Conservation (phyloP, 306 rosid species). For the Prunus davidiana region DNA sequence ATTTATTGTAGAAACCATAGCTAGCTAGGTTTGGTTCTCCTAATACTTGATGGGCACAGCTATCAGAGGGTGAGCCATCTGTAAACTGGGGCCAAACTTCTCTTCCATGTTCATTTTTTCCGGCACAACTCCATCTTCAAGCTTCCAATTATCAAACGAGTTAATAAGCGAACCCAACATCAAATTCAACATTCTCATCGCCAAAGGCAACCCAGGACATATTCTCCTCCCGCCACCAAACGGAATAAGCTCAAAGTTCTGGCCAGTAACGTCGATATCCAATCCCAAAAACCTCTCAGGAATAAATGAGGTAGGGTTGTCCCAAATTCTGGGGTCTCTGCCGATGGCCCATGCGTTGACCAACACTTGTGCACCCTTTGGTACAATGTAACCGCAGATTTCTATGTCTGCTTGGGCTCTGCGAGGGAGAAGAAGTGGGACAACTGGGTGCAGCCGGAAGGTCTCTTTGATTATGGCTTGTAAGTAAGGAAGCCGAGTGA, state of each 20-base stretch:
- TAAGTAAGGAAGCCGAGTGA: slow-evolving; percentile 11
- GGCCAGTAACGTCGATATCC: slow-evolving; percentile 14
- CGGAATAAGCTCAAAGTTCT: slow-evolving; percentile 34
- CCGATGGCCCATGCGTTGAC: slow-evolving; percentile 20
- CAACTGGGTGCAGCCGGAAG: slow-evolving; percentile 7
- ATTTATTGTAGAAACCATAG: too few species aligned
- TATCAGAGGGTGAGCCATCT: background rate
- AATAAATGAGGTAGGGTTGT: background rate
- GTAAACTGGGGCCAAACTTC: slow-evolving; percentile 8
- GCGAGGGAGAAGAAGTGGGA: background rate
- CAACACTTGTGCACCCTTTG: slow-evolving; percentile 21
- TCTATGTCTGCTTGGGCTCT: slow-evolving; percentile 5
- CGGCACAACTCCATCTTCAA: slow-evolving; percentile 18
- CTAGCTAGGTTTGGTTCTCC: too few species aligned
- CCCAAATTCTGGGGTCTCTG: slow-evolving; percentile 16
- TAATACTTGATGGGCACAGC: background rate
- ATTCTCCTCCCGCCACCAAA: slow-evolving; percentile 37
- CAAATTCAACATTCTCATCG: slow-evolving; percentile 27
- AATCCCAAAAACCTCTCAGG: slow-evolving; percentile 27
- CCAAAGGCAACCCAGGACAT: slow-evolving; percentile 37
- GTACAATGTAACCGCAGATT: background rate
- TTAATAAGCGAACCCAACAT: slow-evolving; percentile 34
- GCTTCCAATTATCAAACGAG: slow-evolving; percentile 26
- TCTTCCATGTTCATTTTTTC: slow-evolving; percentile 16
- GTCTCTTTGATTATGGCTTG: slow-evolving; percentile 22